phyloP scores from a whole-genome alignment of 176 grass and related monocot genomes.

The Musa beccarii region DNA sequence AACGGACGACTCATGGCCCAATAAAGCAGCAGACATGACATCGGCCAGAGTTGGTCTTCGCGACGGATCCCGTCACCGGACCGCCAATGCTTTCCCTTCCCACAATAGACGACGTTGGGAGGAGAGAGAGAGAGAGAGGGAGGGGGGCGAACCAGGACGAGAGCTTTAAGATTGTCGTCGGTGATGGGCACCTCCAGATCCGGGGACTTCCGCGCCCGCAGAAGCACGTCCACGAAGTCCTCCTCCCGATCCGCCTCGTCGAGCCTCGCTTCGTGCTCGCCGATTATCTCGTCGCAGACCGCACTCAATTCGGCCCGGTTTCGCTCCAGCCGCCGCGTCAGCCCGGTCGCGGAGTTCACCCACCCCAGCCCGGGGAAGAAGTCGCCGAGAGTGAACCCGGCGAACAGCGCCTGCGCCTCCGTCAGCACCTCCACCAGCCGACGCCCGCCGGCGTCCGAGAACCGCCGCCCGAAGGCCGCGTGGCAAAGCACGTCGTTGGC shows the following conservation, averaged over 20 bases:
- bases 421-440: conserved; percentile 46
- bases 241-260: conserved; percentile 4
- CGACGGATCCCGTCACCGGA: too few relatives aligned
- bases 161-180: conserved; percentile 27
- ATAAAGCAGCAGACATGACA: too few relatives aligned
- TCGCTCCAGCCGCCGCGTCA: neutral
- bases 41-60: too few relatives aligned
- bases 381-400: conserved; percentile 26
- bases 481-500: conserved; percentile 32
- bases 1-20: too few relatives aligned
- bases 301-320: neutral
- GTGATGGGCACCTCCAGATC: conserved; percentile 22
- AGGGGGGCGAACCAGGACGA: conserved; percentile 11
- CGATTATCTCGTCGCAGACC: conserved; percentile 31
- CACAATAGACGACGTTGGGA: too few relatives aligned
- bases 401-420: conserved; percentile 29
- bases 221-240: conserved; percentile 24
- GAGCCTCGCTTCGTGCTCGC: conserved; percentile 6
- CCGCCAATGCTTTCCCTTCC: too few relatives aligned
- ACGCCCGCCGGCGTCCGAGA: conserved; percentile 14
- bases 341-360: conserved; percentile 12
- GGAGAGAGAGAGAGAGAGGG: too few relatives aligned
- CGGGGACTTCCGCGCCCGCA: conserved; percentile 9
- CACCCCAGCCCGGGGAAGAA: conserved; percentile 10
- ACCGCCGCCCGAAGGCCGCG: conserved; percentile 21